Conservation (phyloP, 352 stramenopile species). For the Plasmopara viticola region DNA sequence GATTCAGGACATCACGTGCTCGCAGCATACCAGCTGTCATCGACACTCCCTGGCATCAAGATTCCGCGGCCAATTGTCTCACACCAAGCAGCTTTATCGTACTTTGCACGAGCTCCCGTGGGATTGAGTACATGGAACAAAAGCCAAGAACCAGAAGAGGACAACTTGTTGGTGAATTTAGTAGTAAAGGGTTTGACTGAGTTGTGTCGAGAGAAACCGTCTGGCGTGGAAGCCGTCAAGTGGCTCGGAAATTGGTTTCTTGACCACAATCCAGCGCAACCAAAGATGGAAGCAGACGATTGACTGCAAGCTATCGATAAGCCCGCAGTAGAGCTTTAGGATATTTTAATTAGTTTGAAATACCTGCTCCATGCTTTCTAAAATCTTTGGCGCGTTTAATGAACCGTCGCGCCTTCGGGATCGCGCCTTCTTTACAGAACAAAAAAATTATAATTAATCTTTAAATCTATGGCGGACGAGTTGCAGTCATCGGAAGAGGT, state of each 20-base stretch:
- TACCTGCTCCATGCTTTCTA: too few relatives aligned
- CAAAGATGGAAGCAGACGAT: constrained; percentile 48
- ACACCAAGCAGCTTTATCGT: constrained; percentile 44
- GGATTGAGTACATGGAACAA: constrained; percentile 47
- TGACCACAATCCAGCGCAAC: constrained; percentile 82
- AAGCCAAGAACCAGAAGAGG: constrained; percentile 22
- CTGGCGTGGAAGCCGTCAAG: constrained; percentile 62
- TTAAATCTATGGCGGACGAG: constrained; percentile 60
- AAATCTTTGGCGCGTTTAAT: neutral
- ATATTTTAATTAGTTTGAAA: too few relatives aligned
- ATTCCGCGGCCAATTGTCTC: constrained; percentile 53
- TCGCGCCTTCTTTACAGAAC: too few relatives aligned
- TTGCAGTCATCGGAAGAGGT: constrained; percentile 84
- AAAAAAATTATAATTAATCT: neutral
- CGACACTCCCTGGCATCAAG: constrained; percentile 49
- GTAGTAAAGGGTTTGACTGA: constrained; percentile 68
- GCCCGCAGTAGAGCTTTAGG: too few relatives aligned
- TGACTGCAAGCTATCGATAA: constrained; percentile 1
- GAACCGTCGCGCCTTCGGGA: constrained; percentile 26
- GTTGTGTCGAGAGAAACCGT: constrained; percentile 75
- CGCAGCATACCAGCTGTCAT: constrained; percentile 55
- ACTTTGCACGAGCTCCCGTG: constrained; percentile 49
- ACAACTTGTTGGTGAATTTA: constrained; percentile 52
- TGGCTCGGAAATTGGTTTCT: constrained; percentile 85
- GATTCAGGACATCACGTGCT: constrained; percentile 30